Base-by-base conservation (phyloP, 352 stramenopile genomes). In the Pythium volutum region DNA sequence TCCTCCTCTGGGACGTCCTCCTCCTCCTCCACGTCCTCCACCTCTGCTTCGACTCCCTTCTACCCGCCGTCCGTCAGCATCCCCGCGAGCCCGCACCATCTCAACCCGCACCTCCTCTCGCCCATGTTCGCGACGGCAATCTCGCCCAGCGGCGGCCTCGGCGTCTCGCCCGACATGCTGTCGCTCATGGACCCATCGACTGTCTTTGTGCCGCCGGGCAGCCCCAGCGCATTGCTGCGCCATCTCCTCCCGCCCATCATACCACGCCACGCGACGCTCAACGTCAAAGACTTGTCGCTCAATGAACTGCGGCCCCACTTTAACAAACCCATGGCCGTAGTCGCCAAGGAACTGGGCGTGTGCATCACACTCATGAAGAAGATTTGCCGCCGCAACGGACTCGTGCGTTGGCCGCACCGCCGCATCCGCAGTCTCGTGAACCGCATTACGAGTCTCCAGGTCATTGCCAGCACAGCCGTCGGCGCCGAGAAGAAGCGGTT, bases 281-380 rank as follows among this genome's bases (percentile, higher is more conserved):
- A 83, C 55, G 79, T 89, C 33, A 91, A 91, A 58, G 81, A 90
- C 42, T 60, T 93, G 43, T 89, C 84, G 38, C 74, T 93, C 26
- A 90, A 93, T 53, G 81, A 91, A 54, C 74, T 93, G 43, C 80
- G 82, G 3, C 82, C 81, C 14, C 81, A 91, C 62, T 93, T 93
- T 48, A 91, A 93, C 68, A 91, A 91, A 52, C 84, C 84, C 7
- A 91, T 93, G 81, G 77, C 82, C 1, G 79, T 83, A 9, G 84
- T 93, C 10, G 84, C 81, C 22, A 90, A 93, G 53, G 84, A 91
- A 48, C 69, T 93, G 49, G 84, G 84, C 31, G 81, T 93, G 25
- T 93, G 84, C 54, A 91, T 93, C 66, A 93, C 84, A 46, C 70
- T 93, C 47, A 89, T 93, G 79, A 93, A 93, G 71, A 93, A 93